A percentile compares a stretch with the other conserved stretches of the same genome.
These are phyloP conservation scores for Fusarium sp. DNA, from an alignment of 2,329 filamentous ascomycete species.

Conservation along the genomic window DNA sequence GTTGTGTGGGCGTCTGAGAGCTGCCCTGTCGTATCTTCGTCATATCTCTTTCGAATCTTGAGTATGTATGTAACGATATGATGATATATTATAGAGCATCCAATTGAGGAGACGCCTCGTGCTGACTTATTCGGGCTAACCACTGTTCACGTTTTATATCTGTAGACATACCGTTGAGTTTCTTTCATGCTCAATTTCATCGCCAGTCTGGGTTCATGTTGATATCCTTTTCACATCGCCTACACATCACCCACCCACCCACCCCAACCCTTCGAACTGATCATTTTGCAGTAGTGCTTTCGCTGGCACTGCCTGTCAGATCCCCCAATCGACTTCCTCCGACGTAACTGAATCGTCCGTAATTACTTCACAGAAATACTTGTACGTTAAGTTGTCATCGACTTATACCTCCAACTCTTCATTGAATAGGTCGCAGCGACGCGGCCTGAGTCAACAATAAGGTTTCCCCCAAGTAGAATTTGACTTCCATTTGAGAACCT, in stretches of 20 bases:
- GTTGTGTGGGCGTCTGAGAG: conserved; percentile 26
- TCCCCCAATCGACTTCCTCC: background rate
- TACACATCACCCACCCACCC: conserved; percentile 7
- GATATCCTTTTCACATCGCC: background rate
- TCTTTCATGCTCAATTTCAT: background rate
- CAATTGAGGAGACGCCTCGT: background rate
- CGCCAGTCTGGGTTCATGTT: background rate
- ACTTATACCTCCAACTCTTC: conserved; percentile 1
- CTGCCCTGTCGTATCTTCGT: conserved; percentile 22
- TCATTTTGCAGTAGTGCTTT: background rate
- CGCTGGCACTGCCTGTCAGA: background rate
- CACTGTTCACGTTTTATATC: background rate
- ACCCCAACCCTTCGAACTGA: background rate
- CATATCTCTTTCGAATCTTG: conserved; percentile 22
- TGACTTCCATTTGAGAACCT: background rate
- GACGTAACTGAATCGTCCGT: background rate
- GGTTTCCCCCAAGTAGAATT: background rate
- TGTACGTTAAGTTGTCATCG: background rate
- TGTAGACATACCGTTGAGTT: background rate
- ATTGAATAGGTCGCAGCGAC: background rate
- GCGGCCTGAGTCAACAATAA: conserved; percentile 1
- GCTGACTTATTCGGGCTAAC: background rate
- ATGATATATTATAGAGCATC: conserved; percentile 1
- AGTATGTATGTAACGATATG: background rate
- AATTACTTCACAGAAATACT: background rate